Base-by-base conservation (phyloP, 2,329 filamentous ascomycete species). In the Albifimbria verrucaria region DNA sequence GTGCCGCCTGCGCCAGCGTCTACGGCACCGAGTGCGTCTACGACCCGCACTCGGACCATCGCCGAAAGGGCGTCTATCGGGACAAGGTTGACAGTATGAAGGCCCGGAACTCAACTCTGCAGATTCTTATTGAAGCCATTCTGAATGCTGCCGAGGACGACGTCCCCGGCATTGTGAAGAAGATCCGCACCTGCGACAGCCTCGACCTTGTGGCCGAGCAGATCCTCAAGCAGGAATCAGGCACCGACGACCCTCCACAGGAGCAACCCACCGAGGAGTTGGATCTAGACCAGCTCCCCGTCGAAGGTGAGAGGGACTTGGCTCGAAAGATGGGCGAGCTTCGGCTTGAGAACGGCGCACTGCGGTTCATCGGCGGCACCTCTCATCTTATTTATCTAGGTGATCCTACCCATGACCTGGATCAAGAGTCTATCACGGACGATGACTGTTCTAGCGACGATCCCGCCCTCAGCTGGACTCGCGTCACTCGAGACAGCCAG, bases 61-160 rank as follows among this genome's bases (percentile, higher is more conserved):
- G 94, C 48, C 87, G 94, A 49, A 97, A 97, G 70, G 94, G 94
- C 55, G 94, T 97, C 48, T 97, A 97, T 71, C 92, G 93, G 65
- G 92, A 96, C 72, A 94, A 96, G 70, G 85, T 89, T 22, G 92
- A 96, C 69, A 90, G 84, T 65, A 81, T 93, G 68, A 95, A 95
- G 73, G 92, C 92, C 21, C 86, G 86, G 57, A 91, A 87, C 64
- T 90, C 90, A 32, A 97, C 93, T 1, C 77, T 97, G 52, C 90
- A 97, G 68, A 92, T 92, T n/a, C 77, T 97, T 36, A 86, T 97
- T 57, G 90, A 97, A 65, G 92, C 93, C 47, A 91, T 99, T 49
- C 78, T 97, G 49, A 97, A 96, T 69, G 92, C 90, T 45, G 81
- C 89, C 20, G 93, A 97, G 68, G 90, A 96, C 5, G 89, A 94